phyloP scores from a whole-genome alignment of 495 filamentous ascomycete genomes.

The Aspergillus sclerotiicarbonarius region DNA sequence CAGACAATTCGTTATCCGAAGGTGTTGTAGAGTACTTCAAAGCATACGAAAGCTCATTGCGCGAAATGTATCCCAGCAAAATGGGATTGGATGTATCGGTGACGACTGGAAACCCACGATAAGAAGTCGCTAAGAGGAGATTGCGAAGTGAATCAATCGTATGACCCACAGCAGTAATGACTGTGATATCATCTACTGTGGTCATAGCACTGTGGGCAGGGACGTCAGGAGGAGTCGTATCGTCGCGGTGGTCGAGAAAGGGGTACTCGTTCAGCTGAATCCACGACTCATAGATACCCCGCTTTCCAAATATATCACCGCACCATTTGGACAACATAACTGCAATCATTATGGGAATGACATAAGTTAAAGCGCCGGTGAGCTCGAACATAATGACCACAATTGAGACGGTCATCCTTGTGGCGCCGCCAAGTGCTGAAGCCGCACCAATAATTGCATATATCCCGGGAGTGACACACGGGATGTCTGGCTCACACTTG shows the following conservation, averaged over 20 bases:
- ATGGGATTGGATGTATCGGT: slow-evolving; percentile 64
- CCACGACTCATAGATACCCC: slow-evolving; percentile 97
- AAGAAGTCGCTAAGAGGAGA: slow-evolving; percentile 69
- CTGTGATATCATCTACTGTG: slow-evolving; percentile 80
- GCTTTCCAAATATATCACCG: slow-evolving; percentile 89
- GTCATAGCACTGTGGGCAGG: slow-evolving; percentile 87
- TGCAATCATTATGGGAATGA: slow-evolving; percentile 98
- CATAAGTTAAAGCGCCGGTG: slow-evolving; percentile 92
- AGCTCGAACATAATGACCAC: slow-evolving; percentile 99
- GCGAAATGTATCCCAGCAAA: slow-evolving; percentile 89
- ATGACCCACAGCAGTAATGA: slow-evolving; percentile 79
- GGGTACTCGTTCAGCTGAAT: slow-evolving; percentile 96
- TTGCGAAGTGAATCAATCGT: slow-evolving; percentile 72
- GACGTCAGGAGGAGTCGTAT: slow-evolving; percentile 76
- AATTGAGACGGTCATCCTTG: slow-evolving; percentile 93
- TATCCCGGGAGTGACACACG: slow-evolving; percentile 89
- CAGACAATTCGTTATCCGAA: slow-evolving; percentile 54
- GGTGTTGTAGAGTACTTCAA: slow-evolving; percentile 50
- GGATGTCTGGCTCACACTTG: slow-evolving; percentile 80
- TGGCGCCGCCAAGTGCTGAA: slow-evolving; percentile 94
- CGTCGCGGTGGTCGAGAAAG: slow-evolving; percentile 91
- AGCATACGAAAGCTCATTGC: slow-evolving; percentile 82
- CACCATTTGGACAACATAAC: slow-evolving; percentile 99
- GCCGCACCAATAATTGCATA: slow-evolving; percentile 97
- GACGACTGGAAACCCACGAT: slow-evolving; percentile 92